Conservation (phyloP, 2,329 filamentous ascomycete species). For the Grosmannia huntii region DNA sequence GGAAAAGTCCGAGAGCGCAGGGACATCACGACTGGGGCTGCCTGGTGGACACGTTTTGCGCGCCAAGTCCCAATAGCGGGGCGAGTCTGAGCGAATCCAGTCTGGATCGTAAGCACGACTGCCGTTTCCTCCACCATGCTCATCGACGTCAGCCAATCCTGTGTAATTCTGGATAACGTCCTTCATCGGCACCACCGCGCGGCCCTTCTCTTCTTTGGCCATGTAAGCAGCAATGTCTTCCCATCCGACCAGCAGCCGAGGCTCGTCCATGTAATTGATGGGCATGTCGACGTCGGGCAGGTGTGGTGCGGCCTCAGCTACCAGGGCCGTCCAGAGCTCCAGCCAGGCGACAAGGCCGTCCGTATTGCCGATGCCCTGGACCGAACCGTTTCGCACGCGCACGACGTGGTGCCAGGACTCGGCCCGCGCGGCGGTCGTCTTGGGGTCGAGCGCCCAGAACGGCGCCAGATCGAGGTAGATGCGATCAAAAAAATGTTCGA, state of each 20-base stretch:
- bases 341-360: slow-evolving; percentile 30
- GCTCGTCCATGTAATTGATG: slow-evolving; percentile 52
- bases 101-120: slow-evolving; percentile 28
- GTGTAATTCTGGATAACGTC: slow-evolving; percentile 31
- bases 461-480: slow-evolving; percentile 39
- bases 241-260: slow-evolving; percentile 47
- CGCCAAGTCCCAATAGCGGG: slow-evolving; percentile 45
- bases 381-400: slow-evolving; percentile 32
- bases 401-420: slow-evolving; percentile 32
- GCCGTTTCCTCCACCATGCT: slow-evolving; percentile 6
- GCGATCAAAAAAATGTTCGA: slow-evolving; percentile 39
- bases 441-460: slow-evolving; percentile 40
- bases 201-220: slow-evolving; percentile 29
- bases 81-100: slow-evolving; percentile 32
- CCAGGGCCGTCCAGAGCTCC: slow-evolving; percentile 33
- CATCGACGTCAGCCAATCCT: slow-evolving; percentile 25
- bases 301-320: slow-evolving; percentile 36
- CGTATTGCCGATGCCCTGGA: slow-evolving; percentile 25
- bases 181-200: slow-evolving; percentile 28
- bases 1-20: slow-evolving; percentile 24
- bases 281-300: slow-evolving; percentile 55
- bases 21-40: slow-evolving; percentile 30
- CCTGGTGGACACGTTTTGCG: slow-evolving; percentile 43
- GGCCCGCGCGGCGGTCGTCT: slow-evolving; percentile 20
- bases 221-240: slow-evolving; percentile 41